Evolutionary conservation across 495 filamentous ascomycete species (phyloP), one percentile per base, ranked within the genome.

Genomic region (Collariella sp.): DNA sequence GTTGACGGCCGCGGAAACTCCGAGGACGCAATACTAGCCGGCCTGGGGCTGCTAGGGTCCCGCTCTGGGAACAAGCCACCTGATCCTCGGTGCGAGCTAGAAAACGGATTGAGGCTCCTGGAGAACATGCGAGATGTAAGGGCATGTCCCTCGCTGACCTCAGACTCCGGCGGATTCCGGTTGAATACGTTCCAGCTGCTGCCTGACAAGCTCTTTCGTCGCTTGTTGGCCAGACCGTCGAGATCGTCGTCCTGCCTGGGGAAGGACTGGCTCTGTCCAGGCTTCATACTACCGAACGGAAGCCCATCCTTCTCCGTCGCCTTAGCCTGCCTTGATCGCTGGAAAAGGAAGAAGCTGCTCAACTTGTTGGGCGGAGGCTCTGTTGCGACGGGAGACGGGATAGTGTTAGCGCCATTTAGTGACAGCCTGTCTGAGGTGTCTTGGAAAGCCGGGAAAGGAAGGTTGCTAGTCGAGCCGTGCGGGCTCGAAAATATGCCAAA

Each of bases 1-100:
- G 84, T 89, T 2, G 88, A 91, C 0, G 88, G 89, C 52, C 87
- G 79, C 1, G 87, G 85, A 42, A 91, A 75, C 47, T 93, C 89
- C 46, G 83, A 83, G 0, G 88, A 91, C 7, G 87, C 84, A 24
- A 86, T 87, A 13, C 88, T 91, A 2, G 84, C 79, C 22, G 88
- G 88, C 23, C 88, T 75, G 2, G 87, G 85, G 34, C 86, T 89
- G 46, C 84, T 74, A 13, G 83, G 78, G 44, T 83, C 81, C 16
- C 84, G 74, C 20, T 81, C 76, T 24, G 82, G 77, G 74, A 81
- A 88, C 46, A 82, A 79, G n/a, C 80, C 81, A 57, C 85, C 77
- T 50, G 80, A 81, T n/a, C 84, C 73, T 61, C 85, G 79, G 35
- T 81, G 77, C 34, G 79, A 78, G 41, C 81, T 78, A 31, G 79